Evolutionary conservation across 768 basidiomycete genomes (phyloP).

Genomic region (Myochromella boudieri): DNA sequence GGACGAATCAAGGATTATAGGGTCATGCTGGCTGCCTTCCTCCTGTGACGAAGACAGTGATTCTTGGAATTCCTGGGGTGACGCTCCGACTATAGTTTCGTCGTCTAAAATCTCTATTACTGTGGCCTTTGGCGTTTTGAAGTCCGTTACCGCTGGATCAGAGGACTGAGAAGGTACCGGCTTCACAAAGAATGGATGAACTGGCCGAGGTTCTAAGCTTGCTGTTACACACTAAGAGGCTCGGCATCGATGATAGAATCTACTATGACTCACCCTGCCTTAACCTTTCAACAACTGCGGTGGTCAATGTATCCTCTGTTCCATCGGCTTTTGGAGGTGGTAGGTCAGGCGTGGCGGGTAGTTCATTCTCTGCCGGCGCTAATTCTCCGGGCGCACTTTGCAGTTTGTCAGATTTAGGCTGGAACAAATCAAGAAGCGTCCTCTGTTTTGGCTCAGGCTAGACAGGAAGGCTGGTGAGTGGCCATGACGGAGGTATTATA

Average conservation of each 20-base stretch:
- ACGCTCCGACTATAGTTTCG: neutral
- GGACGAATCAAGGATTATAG: slow-evolving; percentile 47
- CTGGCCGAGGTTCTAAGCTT: slow-evolving; percentile 16
- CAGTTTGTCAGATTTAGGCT: slow-evolving; percentile 14
- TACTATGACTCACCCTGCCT: slow-evolving; percentile 8
- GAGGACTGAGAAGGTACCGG: neutral
- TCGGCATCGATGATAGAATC: too few relatives aligned
- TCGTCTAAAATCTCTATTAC: slow-evolving; percentile 14
- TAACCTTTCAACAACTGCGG: slow-evolving; percentile 8
- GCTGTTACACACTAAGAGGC: neutral
- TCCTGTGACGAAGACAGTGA: slow-evolving; percentile 4
- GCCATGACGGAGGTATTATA: neutral
- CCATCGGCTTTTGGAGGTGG: neutral
- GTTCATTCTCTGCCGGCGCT: neutral
- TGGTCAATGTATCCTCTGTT: neutral
- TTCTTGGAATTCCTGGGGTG: neutral
- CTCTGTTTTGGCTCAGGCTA: slow-evolving; percentile 30
- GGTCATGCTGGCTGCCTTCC: slow-evolving; percentile 35
- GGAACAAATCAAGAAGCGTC: slow-evolving; percentile 41
- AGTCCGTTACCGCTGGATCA: neutral
- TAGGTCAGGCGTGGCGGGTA: neutral
- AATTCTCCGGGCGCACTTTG: neutral
- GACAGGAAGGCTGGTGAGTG: slow-evolving; percentile 3
- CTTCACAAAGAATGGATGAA: slow-evolving; percentile 19
- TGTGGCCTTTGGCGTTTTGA: neutral